Base-by-base conservation (phyloP, 2,329 filamentous ascomycete species). In the Coniochaeta ligniaria region DNA sequence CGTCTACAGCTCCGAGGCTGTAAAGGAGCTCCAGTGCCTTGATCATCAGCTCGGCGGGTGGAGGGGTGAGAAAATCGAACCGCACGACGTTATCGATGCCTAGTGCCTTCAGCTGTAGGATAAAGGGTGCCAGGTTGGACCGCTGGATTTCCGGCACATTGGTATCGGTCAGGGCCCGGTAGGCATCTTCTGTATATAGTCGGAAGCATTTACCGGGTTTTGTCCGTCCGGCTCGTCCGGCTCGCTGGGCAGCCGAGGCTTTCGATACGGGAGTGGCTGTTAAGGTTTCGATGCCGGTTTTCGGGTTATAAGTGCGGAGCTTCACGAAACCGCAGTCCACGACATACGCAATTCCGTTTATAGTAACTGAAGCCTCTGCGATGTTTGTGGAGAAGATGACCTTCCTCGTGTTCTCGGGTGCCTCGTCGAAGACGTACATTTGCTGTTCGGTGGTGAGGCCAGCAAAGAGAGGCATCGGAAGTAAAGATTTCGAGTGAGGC, bases 361-460 rank as follows among this genome's bases (percentile, higher is more conserved):
- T 96, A 17, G 95, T 98, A 50, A 99, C 89, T 1, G 92, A 96
- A 5, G 95, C 94, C 77, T 99, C 95, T 14, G 95, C 92, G 65
- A 98, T 97, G 71, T 98, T 98, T 61, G 95, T 98, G 4, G 91
- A 89, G 65, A 97, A 88, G 38, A 99, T 90, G 43, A 97, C 90
- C 71, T 98, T 98, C 47, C 95, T 84, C 1, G 88, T 93, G 62
- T 93, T 88, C 63, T 91, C 87, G 0, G 91, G 86, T 1, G 92
- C 79, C 59, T 89, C 86, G 67, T 96, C 92, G 71, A 98, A 98
- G 45, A 98, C 89, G 65, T 93, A 93, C 86, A 96, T 94, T 71
- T 98, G 95, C 69, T 97, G 88, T 65, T 97, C 93, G 9, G 89
- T 92, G 1, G 92, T 86, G 6, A 98, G 82, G 2, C 94, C 95